phyloP scores from a whole-genome alignment of 108 stramenopile genomes.

The Cyclotella choctawhatcheeana region DNA sequence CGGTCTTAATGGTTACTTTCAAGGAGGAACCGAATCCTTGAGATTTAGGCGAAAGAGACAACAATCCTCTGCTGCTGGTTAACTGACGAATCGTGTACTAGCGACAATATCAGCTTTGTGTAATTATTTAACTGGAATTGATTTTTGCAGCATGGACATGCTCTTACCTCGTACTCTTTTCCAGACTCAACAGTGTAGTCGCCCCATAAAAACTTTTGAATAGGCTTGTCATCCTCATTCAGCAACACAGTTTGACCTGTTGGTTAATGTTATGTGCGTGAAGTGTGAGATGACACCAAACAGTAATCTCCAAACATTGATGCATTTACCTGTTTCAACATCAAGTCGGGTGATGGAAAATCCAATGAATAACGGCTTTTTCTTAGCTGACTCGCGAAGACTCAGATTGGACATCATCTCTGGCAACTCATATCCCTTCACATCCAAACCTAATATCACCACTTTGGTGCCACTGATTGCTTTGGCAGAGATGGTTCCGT shows the following conservation, averaged over 20 bases:
- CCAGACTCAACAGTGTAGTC: slow-evolving; percentile 38
- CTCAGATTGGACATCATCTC: not conserved
- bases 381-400: not conserved
- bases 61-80: slow-evolving; percentile 6
- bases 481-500: slow-evolving; percentile 9
- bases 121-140: too few relatives aligned
- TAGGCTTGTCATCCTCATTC: slow-evolving; percentile 34
- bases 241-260: slow-evolving; percentile 28
- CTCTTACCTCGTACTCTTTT: slow-evolving; percentile 15
- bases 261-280: too few relatives aligned
- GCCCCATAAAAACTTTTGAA: slow-evolving; percentile 45
- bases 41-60: slow-evolving; percentile 8
- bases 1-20: slow-evolving; percentile 28
- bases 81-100: slow-evolving; percentile 41
- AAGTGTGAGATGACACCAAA: too few relatives aligned
- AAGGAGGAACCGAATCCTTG: slow-evolving; percentile 22
- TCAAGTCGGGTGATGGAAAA: slow-evolving; percentile 42
- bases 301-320: too few relatives aligned
- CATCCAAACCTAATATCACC: slow-evolving; percentile 17
- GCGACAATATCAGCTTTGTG: too few relatives aligned
- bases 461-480: slow-evolving; percentile 17
- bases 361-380: slow-evolving; percentile 27
- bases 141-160: too few relatives aligned
- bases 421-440: slow-evolving; percentile 9
- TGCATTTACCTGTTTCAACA: not conserved